Conservation (phyloP, 805 yeast species). For the Helenozyma baotianmanensis region DNA sequence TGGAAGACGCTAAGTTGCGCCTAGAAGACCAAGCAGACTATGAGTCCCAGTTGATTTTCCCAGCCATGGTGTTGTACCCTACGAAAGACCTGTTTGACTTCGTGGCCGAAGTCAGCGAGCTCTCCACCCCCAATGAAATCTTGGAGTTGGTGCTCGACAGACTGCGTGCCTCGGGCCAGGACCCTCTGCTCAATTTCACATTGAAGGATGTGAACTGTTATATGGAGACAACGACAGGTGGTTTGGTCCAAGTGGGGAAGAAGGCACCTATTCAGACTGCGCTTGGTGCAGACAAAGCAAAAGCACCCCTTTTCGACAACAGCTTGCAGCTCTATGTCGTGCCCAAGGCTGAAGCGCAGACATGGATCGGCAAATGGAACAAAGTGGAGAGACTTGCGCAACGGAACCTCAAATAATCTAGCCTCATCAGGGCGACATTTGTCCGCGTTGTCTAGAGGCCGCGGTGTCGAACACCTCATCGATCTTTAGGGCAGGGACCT, state of each 20-base stretch:
- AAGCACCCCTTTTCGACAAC: conserved; percentile 73
- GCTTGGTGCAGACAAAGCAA: conserved; percentile 56
- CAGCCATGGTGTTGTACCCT: conserved; percentile 79
- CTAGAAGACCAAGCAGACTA: conserved; percentile 63
- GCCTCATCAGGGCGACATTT: conserved; percentile 49
- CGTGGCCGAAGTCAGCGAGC: conserved; percentile 69
- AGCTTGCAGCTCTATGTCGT: conserved; percentile 71
- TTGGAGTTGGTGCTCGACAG: conserved; percentile 55
- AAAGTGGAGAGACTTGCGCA: conserved; percentile 54
- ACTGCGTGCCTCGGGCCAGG: conserved; percentile 66
- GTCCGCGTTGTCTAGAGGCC: conserved; percentile 48
- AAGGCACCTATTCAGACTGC: conserved; percentile 63
- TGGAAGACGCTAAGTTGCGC: conserved; percentile 47
- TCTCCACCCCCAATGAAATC: conserved; percentile 60
- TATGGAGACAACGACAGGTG: conserved; percentile 81
- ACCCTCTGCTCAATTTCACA: conserved; percentile 53
- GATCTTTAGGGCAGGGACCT: conserved; percentile 62
- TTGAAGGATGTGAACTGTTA: conserved; percentile 61
- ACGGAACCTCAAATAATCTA: conserved; percentile 10
- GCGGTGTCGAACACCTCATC: conserved; percentile 61
- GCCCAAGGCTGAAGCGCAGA: conserved; percentile 61
- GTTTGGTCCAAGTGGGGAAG: conserved; percentile 80
- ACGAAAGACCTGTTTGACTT: conserved; percentile 80
- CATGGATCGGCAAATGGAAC: conserved; percentile 67
- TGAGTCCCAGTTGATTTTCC: conserved; percentile 77